Evolutionary conservation across 768 basidiomycete genomes (phyloP).

Genomic region (Tylopilus vinaceipallidus): DNA sequence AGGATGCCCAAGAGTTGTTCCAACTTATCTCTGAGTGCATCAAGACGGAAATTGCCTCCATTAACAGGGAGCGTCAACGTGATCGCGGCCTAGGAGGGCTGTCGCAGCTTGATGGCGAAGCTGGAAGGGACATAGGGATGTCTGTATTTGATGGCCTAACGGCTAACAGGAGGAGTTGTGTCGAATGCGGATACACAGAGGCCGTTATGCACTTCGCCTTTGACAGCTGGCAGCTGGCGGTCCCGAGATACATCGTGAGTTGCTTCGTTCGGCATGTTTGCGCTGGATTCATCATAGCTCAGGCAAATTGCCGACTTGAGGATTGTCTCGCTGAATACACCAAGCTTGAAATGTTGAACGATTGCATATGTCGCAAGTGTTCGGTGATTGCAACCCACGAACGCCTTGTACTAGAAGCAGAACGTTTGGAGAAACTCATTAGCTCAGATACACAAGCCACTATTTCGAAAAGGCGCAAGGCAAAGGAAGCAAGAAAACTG

Average conservation of each 20-base stretch:
- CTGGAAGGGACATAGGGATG: constrained; percentile 46
- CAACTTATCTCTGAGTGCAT: constrained; percentile 88
- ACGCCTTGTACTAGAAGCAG: constrained; percentile 60
- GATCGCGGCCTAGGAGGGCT: constrained; percentile 72
- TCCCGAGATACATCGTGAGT: constrained; percentile 64
- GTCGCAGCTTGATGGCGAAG: constrained; percentile 25
- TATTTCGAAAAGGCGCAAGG: constrained; percentile 70
- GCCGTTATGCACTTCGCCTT: constrained; percentile 91
- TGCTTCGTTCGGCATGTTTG: neutral
- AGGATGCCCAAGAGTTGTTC: constrained; percentile 98
- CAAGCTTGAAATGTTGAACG: constrained; percentile 80
- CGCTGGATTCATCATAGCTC: constrained; percentile 9
- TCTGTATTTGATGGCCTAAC: constrained; percentile 88
- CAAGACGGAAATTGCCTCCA: constrained; percentile 75
- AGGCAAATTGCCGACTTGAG: constrained; percentile 71
- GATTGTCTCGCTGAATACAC: constrained; percentile 90
- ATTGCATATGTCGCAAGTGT: constrained; percentile 91
- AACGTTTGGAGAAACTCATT: constrained; percentile 44
- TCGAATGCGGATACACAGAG: constrained; percentile 89
- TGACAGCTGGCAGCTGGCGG: constrained; percentile 78
- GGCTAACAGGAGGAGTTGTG: constrained; percentile 85
- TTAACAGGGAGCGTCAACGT: constrained; percentile 67
- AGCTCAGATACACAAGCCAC: constrained; percentile 45
- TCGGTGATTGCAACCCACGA: constrained; percentile 76
- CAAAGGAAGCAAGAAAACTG: constrained; percentile 68